Conservation (phyloP, 2,329 filamentous ascomycete species). For the Dothistroma pini region DNA sequence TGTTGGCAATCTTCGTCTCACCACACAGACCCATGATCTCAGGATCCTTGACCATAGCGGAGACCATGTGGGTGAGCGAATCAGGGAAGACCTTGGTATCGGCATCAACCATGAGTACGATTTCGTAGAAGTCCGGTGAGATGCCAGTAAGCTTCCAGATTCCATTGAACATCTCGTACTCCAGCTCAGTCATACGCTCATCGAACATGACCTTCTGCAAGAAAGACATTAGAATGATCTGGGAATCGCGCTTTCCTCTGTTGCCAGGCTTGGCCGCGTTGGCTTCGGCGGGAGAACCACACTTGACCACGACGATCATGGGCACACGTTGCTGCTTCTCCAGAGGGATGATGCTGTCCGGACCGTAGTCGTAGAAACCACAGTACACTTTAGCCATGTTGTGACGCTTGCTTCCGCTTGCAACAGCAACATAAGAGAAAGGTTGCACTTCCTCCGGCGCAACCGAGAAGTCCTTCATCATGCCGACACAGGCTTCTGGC, state of each 20-base stretch:
- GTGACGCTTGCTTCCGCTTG: constrained; percentile 93
- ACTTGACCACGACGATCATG: constrained; percentile 96
- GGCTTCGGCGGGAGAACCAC: constrained; percentile 84
- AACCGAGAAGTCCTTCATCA: constrained; percentile 90
- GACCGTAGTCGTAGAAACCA: constrained; percentile 96
- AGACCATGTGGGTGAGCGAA: constrained; percentile 97
- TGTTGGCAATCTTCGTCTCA: constrained; percentile 99
- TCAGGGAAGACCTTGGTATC: constrained; percentile 99
- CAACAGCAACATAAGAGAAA: constrained; percentile 95
- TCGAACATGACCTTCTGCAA: constrained; percentile 99
- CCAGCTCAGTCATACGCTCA: constrained; percentile 98
- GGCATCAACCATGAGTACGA: constrained; percentile 98
- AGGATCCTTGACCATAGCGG: constrained; percentile 97
- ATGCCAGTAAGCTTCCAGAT: constrained; percentile 99
- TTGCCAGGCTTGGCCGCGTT: constrained; percentile 86
- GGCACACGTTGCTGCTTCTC: constrained; percentile 96
- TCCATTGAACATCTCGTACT: constrained; percentile 99
- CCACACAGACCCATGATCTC: constrained; percentile 99
- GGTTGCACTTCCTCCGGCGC: constrained; percentile 77
- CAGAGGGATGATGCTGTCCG: constrained; percentile 69
- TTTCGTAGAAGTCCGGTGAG: constrained; percentile 95
- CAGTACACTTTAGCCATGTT: constrained; percentile 99
- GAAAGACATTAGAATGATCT: constrained; percentile 99
- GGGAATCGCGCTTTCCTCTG: constrained; percentile 96
- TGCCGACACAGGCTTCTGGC: constrained; percentile 81